phyloP scores from a whole-genome alignment of 306 rosid species.

The Abrus pulchellus region DNA sequence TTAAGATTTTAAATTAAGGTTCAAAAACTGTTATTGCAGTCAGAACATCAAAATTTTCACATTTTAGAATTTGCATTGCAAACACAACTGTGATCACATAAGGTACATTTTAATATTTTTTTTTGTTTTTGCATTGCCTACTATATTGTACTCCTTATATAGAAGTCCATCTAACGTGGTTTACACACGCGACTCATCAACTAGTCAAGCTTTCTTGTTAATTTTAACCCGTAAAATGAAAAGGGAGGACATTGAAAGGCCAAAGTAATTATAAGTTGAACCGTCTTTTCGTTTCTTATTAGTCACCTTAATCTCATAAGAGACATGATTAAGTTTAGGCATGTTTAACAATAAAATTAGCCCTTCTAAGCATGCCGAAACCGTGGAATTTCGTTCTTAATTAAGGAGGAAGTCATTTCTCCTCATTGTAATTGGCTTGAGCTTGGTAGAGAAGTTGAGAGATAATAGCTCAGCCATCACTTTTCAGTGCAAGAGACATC shows the following conservation, averaged over 20 bases:
- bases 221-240: slow-evolving; percentile 28
- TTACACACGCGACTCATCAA: slow-evolving; percentile 48
- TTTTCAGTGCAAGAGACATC: slow-evolving; percentile 34
- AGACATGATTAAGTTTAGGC: slow-evolving; percentile 38
- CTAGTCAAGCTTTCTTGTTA: slow-evolving; percentile 37
- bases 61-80: too few relatives aligned
- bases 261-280: slow-evolving; percentile 45
- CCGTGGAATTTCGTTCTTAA: slow-evolving; percentile 47
- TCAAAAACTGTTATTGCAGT: too few relatives aligned
- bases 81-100: too few relatives aligned
- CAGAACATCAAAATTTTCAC: too few relatives aligned
- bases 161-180: slow-evolving; percentile 25
- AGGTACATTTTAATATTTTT: too few relatives aligned
- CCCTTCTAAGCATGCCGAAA: slow-evolving; percentile 45
- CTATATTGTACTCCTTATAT: slow-evolving; percentile 1
- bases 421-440: slow-evolving; percentile 47
- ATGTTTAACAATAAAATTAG: slow-evolving; percentile 28
- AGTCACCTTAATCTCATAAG: slow-evolving; percentile 59
- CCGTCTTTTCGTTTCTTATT: slow-evolving; percentile 54
- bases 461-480: slow-evolving; percentile 36
- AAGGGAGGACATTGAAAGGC: not conserved
- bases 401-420: slow-evolving; percentile 42
- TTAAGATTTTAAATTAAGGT: too few relatives aligned
- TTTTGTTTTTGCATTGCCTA: not conserved
- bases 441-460: slow-evolving; percentile 45